A percentile compares a stretch with the other conserved stretches of the same genome.
These are phyloP conservation scores for Yarrowia bubula DNA, from an alignment of 805 yeast genomes.

Conservation along the genomic window DNA sequence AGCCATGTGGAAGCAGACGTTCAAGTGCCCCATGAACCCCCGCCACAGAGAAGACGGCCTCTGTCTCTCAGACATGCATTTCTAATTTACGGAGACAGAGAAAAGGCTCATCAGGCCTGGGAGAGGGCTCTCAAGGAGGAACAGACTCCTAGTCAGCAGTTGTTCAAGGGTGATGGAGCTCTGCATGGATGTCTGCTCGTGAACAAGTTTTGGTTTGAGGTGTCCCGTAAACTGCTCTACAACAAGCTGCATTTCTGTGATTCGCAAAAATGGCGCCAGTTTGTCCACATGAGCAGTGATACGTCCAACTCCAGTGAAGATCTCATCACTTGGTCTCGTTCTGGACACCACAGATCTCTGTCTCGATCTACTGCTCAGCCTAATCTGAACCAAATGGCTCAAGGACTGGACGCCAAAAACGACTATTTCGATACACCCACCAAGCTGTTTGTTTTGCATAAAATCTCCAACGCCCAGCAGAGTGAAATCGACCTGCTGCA, in stretches of 20 bases:
- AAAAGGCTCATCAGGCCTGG: conserved; percentile 50
- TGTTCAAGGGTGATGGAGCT: conserved; percentile 29
- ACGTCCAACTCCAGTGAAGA: not conserved
- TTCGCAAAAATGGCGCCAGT: conserved; percentile 48
- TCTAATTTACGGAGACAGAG: conserved; percentile 57
- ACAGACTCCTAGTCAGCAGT: conserved; percentile 24
- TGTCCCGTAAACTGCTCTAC: conserved; percentile 55
- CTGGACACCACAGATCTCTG: not conserved
- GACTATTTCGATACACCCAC: conserved; percentile 26
- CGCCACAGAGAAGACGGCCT: conserved; percentile 66
- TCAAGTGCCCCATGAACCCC: conserved; percentile 57
- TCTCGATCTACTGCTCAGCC: conserved; percentile 13
- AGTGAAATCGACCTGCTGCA: conserved; percentile 51
- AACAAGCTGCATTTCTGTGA: conserved; percentile 55
- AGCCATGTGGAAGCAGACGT: conserved; percentile 57
- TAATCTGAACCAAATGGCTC: conserved; percentile 28
- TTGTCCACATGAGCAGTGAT: conserved; percentile 34
- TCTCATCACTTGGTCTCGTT: conserved; percentile 2
- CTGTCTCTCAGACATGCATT: conserved; percentile 66
- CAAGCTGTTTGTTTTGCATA: conserved; percentile 62
- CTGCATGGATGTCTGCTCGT: conserved; percentile 66
- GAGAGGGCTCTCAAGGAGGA: conserved; percentile 35
- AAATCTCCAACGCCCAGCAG: conserved; percentile 56
- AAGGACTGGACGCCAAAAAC: conserved; percentile 25
- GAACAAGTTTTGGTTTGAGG: conserved; percentile 60